Evolutionary conservation across 2,329 filamentous ascomycete species (phyloP).

Genomic region (Nemania sp.): DNA sequence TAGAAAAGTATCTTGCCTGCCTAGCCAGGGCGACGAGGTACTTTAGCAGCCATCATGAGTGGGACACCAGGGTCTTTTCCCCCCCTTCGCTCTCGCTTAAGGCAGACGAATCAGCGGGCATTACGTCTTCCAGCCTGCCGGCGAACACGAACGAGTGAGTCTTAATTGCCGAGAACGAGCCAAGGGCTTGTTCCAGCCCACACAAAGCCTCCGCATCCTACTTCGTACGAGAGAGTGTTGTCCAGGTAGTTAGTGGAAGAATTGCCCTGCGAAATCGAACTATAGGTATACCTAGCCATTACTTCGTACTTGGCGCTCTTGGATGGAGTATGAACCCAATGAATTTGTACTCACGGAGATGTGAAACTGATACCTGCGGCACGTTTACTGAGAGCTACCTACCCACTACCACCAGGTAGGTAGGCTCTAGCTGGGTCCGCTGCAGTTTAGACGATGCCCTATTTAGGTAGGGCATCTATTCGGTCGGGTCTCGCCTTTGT

Average conservation of each 20-base stretch:
- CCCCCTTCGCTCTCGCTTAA: conserved; percentile 22
- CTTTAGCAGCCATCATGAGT: conserved; percentile 6
- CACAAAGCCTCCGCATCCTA: not conserved
- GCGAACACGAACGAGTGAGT: conserved; percentile 23
- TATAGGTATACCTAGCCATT: not conserved
- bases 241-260: no score
- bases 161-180: conserved; percentile 21
- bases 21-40: conserved; percentile 7
- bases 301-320: not conserved
- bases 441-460: conserved; percentile 6
- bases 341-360: not conserved
- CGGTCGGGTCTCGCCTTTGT: conserved; percentile 17
- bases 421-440: not conserved
- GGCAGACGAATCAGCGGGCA: conserved; percentile 23
- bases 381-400: no score
- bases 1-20: conserved; percentile 16
- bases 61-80: not conserved
- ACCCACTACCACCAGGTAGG: no score
- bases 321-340: conserved; percentile 1
- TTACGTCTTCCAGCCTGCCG: conserved; percentile 12
- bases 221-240: no score
- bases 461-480: conserved; percentile 1
- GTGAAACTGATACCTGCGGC: no score
- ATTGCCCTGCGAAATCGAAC: no score
- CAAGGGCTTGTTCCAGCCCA: conserved; percentile 9